A percentile compares a stretch with the other conserved stretches of the same genome.
These are phyloP conservation scores for Wakefieldia striispora DNA, from an alignment of 768 basidiomycete species.

Conservation along the genomic window DNA sequence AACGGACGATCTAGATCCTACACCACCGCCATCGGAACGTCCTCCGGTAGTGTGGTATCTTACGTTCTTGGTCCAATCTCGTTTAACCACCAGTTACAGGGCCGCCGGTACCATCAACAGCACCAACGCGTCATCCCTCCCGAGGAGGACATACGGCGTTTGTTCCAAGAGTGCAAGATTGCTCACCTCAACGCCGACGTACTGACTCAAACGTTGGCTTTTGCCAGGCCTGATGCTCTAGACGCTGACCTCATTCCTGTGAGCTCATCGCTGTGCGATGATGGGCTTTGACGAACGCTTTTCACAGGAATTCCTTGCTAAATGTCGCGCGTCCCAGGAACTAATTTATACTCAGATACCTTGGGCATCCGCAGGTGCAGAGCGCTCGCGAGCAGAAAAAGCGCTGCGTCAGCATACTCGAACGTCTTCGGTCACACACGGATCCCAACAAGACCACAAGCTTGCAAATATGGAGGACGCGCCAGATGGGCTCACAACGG, in stretches of 20 bases:
- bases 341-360: slow-evolving; percentile 84
- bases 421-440: slow-evolving; percentile 21
- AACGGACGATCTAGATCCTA: slow-evolving; percentile 27
- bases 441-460: slow-evolving; percentile 17
- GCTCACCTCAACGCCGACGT: slow-evolving; percentile 79
- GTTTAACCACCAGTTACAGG: slow-evolving; percentile 6
- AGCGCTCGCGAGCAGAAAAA: slow-evolving; percentile 52
- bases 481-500: slow-evolving; percentile 53
- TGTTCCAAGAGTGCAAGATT: slow-evolving; percentile 84
- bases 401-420: slow-evolving; percentile 10
- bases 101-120: slow-evolving; percentile 18
- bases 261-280: slow-evolving; percentile 15
- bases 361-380: slow-evolving; percentile 85
- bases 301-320: slow-evolving; percentile 76
- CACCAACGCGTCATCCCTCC: slow-evolving; percentile 53
- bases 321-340: slow-evolving; percentile 81
- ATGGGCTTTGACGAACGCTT: neutral
- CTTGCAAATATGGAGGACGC: slow-evolving; percentile 32
- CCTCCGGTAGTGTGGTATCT: slow-evolving; percentile 11
- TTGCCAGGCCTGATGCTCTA: slow-evolving; percentile 71
- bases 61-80: neutral
- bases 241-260: slow-evolving; percentile 65
- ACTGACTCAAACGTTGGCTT: slow-evolving; percentile 66
- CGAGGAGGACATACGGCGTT: slow-evolving; percentile 80
- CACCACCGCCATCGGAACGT: slow-evolving; percentile 27